Conservation (phyloP, 345 rosid species). For the Eucalyptus decipiens region DNA sequence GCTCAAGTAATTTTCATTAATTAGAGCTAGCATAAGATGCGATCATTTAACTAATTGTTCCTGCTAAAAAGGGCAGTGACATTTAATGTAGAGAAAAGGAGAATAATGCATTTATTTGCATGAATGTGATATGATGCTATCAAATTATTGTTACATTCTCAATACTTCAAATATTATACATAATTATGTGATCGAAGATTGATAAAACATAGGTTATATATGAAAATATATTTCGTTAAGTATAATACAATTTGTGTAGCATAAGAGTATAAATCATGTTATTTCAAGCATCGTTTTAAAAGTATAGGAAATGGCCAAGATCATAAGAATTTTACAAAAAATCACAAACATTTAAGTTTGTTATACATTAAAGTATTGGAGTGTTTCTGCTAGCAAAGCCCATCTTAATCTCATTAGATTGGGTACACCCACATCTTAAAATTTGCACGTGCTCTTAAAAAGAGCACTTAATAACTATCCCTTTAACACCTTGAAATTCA, state of each 20-base stretch:
- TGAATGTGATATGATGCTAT: background rate
- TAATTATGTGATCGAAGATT: background rate
- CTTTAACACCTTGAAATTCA: background rate
- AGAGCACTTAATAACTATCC: background rate
- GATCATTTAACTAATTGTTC: background rate
- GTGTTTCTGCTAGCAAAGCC: no score
- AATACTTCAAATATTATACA: rapidly evolving
- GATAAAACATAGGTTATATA: background rate
- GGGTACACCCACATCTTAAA: background rate
- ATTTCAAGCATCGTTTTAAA: background rate
- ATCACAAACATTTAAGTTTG: no score
- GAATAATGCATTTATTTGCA: background rate
- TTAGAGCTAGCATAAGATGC: background rate
- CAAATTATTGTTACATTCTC: no score
- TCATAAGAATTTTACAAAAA: background rate
- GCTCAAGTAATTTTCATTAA: background rate
- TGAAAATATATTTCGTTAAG: no score
- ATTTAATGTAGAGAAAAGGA: background rate
- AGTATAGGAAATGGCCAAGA: rapidly evolving
- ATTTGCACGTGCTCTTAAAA: background rate
- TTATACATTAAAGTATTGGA: rapidly evolving
- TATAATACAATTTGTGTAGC: background rate
- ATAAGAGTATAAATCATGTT: background rate
- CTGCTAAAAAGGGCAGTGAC: background rate
- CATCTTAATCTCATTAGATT: background rate